Base-by-base conservation (phyloP, 371 early-diverging fungal genomes). In the Mucor racemosus region DNA sequence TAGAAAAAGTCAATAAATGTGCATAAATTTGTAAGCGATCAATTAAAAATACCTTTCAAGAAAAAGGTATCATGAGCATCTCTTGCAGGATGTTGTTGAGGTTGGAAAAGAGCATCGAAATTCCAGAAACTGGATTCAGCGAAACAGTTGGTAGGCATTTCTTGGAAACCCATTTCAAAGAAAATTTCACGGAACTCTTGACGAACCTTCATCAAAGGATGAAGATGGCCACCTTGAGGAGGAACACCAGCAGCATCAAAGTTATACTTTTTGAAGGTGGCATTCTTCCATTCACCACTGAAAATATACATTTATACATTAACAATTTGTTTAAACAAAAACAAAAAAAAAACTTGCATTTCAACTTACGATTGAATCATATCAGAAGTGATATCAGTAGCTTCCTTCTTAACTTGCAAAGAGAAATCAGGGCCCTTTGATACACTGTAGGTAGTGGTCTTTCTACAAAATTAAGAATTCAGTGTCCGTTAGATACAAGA, bases 111-210 rank as follows among this genome's bases (percentile, higher is more conserved):
- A 35, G 99, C 95, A 80, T 99, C 99, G 80, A 99, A 99, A 86
- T 99, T 99, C 99, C 99, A 99, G 92, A 99, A 99, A 74, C 98
- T 96, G 54, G 95, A 94, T 79, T 99, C 99, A 64, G 98, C 98
- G 84, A 93, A 99, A 79, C 92, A 88, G 88, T 95, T 95, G 64
- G 99, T 97, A 40, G 97, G 94, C 99, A 99, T 99, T 84, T 99
- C 99, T 69, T 90, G 87, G 88, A 99, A 99, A 6, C 99, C 99
- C 84, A 99, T 92, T 80, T 99, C 99, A 80, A 99, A 94, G 88
- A 99, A 99, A 76, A 99, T 98, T 68, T 96, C 93, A 64, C 98
- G 91, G 89, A 99, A 98, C 82, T 99, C 99, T 73, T 98, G 98
- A 69, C 98, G 96, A 41, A 99, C 98, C 82, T 99, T 99, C 91